Base-by-base conservation (phyloP, 768 basidiomycete genomes). In the Pulveroboletus ravenelii region DNA sequence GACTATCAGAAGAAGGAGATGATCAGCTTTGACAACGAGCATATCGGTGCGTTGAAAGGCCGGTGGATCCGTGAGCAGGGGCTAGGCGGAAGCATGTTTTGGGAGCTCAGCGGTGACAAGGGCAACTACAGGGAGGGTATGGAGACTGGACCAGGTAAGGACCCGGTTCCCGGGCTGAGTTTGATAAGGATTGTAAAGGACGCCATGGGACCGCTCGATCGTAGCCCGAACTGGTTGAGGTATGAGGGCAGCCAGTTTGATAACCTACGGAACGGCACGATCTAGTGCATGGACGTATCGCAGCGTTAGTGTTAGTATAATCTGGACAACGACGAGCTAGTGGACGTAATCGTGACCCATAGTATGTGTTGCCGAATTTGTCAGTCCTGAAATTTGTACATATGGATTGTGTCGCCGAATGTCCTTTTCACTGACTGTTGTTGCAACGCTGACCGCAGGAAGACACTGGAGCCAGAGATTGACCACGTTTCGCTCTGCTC, bases 51-150 rank as follows among this genome's bases (percentile, higher is more conserved):
- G 45, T 77, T 78, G 78, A 93, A 94, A 67, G 90, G 88, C 13
- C 76, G 78, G 51, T 97, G 86, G 73, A 93, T 98, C 62, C 74
- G 73, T 59, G 75, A 79, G 32, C 79, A 86, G 62, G 79, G 81
- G 0, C 71, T 98, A 5, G 90, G 89, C 6, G 96, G 96, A 0
- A 88, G 87, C 48, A 99, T 99, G 96, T 86, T 86, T 58, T 93
- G 90, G 91, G 91, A 94, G 66, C 74, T 95, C 37, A 87, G 85
- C 57, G 92, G 90, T 3, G 95, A 97, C 70, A 91, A 92, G 65
- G 81, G 81, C 1, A 70, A 71, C 5, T 58, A 66, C 29, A 78
- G 87, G 45, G 81, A 86, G 35, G 87, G 80, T 13, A 84, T 90
- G 81, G 88, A 91, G 55, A 69, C 70, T 8, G 87, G 88, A 3